Evolutionary conservation across 2,329 filamentous ascomycete species (phyloP).

Genomic region (Colletotrichum eremochloae): DNA sequence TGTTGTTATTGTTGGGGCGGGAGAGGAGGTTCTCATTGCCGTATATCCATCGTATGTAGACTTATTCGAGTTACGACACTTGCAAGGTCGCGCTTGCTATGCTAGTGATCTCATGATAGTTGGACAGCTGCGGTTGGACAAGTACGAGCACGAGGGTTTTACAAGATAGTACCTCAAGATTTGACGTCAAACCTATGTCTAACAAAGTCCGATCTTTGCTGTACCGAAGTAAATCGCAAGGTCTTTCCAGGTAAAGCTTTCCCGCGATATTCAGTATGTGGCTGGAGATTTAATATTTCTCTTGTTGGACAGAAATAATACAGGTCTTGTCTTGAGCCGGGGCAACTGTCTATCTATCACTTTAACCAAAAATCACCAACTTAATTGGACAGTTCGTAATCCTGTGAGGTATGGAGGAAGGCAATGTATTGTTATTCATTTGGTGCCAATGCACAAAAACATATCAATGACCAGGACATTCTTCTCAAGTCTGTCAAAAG

Average conservation of each 20-base stretch:
- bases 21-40: no score
- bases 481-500: background rate
- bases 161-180: background rate
- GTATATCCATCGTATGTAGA: background rate
- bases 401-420: background rate
- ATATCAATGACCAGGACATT: background rate
- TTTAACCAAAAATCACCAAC: background rate
- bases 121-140: background rate
- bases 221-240: background rate
- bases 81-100: background rate
- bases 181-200: background rate
- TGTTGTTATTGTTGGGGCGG: no score
- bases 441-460: background rate
- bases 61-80: background rate
- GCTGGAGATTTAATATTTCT: background rate
- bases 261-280: background rate
- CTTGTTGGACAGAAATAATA: no score
- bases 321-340: background rate
- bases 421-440: background rate
- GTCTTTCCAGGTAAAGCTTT: no score
- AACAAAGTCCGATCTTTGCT: background rate
- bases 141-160: background rate
- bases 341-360: background rate
- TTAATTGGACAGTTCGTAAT: fast-evolving
- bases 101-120: background rate